Base-by-base conservation (phyloP, 148 eudicot genomes). In the Pouteria glomerata region DNA sequence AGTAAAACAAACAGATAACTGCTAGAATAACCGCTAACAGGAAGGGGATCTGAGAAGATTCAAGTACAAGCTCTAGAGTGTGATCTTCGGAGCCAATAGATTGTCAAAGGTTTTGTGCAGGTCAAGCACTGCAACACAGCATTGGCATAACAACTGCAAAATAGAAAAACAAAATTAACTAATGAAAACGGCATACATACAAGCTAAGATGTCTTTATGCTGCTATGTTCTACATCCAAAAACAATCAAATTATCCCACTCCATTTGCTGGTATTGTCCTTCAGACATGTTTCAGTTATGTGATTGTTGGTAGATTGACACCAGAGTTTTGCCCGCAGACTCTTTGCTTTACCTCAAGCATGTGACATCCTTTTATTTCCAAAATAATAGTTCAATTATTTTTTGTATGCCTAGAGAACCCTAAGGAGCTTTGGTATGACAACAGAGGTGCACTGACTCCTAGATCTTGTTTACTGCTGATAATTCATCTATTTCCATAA, bases 91-190 rank as follows among this genome's bases (percentile, higher is more conserved):
- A 90, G 90, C 74, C 90, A 84, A 81, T 85, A 93, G 67, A 79
- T 77, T 51, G 83, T 80, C 75, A 93, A 85, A 79, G 98, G 98
- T 84, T 89, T 93, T 78, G 98, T 93, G 88, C 82, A 93, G 41
- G 87, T 83, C 83, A 93, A 75, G 72, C 98, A 93, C 85, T 93
- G 98, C 87, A 93, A 77, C 48, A 91, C 98, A 63, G 98, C 98
- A 89, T 93, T 93, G 61, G 97, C 97, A 77, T 93, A 93, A 77
- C 98, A 93, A 70, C 98, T 93, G 98, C 92, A 84, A 68, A 66
- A 74, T 61, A 63, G 69, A 77, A 76, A 64, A 42, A 52, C 33
- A 76, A 39, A 39, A 69, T 58, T 2, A 34, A 68, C 33, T 37
- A 68, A 66, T 72, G 14, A 66, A 71, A 65, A 58, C 19, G 39